These are phyloP conservation scores for Penicillium parvum DNA, from an alignment of 495 filamentous ascomycete species.

Conservation along the genomic window DNA sequence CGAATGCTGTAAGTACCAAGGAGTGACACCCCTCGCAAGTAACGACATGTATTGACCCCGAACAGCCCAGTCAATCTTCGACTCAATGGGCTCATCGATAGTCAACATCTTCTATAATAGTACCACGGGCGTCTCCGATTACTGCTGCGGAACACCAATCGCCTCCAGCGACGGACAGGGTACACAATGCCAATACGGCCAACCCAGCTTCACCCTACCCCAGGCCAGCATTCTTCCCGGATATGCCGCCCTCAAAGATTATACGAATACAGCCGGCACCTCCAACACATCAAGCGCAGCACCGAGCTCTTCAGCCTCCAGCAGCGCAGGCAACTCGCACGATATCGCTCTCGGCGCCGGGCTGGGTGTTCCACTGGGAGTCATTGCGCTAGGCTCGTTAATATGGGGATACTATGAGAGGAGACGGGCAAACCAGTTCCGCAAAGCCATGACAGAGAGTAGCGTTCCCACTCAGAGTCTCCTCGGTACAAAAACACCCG, in stretches of 20 bases:
- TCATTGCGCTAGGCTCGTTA: conserved; percentile 30
- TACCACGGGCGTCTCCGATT: conserved; percentile 14
- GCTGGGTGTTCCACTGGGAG: conserved; percentile 22
- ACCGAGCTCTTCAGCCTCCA: conserved; percentile 20
- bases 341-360: conserved; percentile 27
- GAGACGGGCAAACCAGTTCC: conserved; percentile 10
- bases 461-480: background rate
- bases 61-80: background rate
- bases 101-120: conserved; percentile 16
- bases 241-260: conserved; percentile 19
- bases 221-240: conserved; percentile 15
- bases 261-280: conserved; percentile 5
- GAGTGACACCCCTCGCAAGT: background rate
- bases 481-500: background rate
- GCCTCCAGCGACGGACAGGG: conserved; percentile 1
- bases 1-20: conserved; percentile 14
- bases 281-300: background rate
- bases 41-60: background rate
- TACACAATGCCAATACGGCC: conserved; percentile 18
- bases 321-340: conserved; percentile 18
- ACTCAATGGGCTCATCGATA: conserved; percentile 21
- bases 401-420: conserved; percentile 26
- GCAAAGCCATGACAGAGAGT: background rate
- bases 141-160: conserved; percentile 30
- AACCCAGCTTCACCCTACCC: conserved; percentile 18